Percentiles rank a stretch among this genome's conserved stretches.
Evolutionary conservation across 306 rosid genomes (phyloP).

Genomic region (Echinosophora koreensis): DNA sequence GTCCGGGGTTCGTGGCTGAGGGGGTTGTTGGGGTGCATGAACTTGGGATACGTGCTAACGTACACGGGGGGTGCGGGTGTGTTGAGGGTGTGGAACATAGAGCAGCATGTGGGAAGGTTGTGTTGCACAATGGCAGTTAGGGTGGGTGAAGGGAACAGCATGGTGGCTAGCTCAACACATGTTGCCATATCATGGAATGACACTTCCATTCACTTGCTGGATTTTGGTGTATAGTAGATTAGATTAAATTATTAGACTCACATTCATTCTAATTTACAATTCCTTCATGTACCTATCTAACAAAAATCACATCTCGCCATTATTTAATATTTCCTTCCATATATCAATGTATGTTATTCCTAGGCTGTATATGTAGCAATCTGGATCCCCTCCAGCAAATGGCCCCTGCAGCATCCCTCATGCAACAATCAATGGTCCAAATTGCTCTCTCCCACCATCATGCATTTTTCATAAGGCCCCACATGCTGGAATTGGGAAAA

Average conservation of each 20-base stretch:
- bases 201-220: conserved; percentile 65
- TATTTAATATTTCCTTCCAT: background rate
- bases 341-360: background rate
- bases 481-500: too few relatives aligned
- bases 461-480: too few relatives aligned
- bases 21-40: conserved; percentile 69
- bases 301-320: background rate
- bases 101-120: conserved; percentile 1
- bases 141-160: conserved; percentile 45
- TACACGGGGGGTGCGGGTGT: conserved; percentile 50
- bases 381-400: too few relatives aligned
- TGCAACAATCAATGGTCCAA: too few relatives aligned
- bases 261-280: conserved; percentile 1
- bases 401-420: too few relatives aligned
- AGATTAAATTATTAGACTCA: background rate
- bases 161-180: conserved; percentile 72
- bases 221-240: conserved; percentile 69
- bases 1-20: conserved; percentile 42
- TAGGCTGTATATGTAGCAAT: background rate
- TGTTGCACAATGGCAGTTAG: conserved; percentile 38
- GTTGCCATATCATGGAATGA: conserved; percentile 59
- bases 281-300: conserved; percentile 1
- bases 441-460: too few relatives aligned
- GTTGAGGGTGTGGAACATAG: conserved; percentile 68
- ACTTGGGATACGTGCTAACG: conserved; percentile 61